Evolutionary conservation across 148 eudicot genomes (phyloP), one percentile per base, ranked within the genome.

Genomic region (Rhododendron vialii): DNA sequence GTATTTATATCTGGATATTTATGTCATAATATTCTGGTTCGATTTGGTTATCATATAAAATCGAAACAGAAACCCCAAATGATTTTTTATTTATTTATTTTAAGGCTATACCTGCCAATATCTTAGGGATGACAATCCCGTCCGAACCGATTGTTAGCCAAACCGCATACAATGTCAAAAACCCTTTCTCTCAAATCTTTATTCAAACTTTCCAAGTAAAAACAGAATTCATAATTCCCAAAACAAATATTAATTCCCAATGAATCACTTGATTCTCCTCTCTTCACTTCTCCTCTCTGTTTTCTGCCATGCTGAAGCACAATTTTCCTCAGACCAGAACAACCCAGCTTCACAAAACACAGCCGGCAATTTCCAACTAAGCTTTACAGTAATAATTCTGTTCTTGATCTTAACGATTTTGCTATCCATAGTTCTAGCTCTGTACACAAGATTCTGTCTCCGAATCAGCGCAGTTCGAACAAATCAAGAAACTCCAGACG

Each of bases 321-420:
- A 89, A 86, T n/a, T 86, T 51, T 86, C 81, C 38, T 6, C 45
- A 5, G 63, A 43, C 82, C 78, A 57, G 22, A 4, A 20, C 17
- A 33, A 59, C 65, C 2, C 65, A 18, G 0, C 13, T 65, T 24
- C 90, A 57, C 81, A 45, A 61, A 89, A 90, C 78, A 79, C 33
- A 51, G 83, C 67, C 47, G 47, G 77, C 83, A 89, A 83, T 55
- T 94, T 94, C 84, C 92, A 92, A 63, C 98, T 98, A 33, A 95
- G 96, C 45, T 84, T 95, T n/a, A 95, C 94, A 14, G 91, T 92
- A 1, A 95, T 92, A 5, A 88, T 93, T 4, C 94, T 91, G 8
- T 88, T 92, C 36, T 91, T 95, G 5, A 77, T 93, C 22, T 38
- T 92, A 77, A 91, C 91, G 91, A 92, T 95, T 78, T 63, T 90